Evolutionary conservation across 2,329 filamentous ascomycete genomes (phyloP).

Genomic region (Claviceps lovelessii): DNA sequence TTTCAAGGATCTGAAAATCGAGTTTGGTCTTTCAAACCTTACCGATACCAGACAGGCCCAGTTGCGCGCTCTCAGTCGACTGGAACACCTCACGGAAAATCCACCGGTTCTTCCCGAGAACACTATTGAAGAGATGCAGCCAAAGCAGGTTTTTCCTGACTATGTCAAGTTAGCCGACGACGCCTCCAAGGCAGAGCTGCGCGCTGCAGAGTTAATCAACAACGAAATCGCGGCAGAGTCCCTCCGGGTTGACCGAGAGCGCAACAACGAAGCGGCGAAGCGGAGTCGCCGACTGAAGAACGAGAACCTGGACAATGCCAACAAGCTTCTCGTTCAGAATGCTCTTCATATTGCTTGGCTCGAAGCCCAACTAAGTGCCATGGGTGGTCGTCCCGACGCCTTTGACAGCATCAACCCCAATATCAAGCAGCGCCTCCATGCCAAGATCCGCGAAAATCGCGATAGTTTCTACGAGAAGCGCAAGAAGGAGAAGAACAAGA

Average conservation of each 20-base stretch:
- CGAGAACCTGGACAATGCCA: slow-evolving; percentile 5
- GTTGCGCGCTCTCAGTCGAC: background rate
- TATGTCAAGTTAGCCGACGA: slow-evolving; percentile 9
- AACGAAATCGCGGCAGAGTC: slow-evolving; percentile 14
- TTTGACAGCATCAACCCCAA: background rate
- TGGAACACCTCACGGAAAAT: background rate
- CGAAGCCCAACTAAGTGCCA: background rate
- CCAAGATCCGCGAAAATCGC: background rate
- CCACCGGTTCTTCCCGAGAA: slow-evolving; percentile 17
- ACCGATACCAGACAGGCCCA: background rate
- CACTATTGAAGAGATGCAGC: slow-evolving; percentile 12
- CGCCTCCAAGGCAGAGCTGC: background rate
- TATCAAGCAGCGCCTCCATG: background rate
- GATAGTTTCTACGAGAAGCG: slow-evolving; percentile 1
- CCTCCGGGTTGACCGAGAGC: slow-evolving; percentile 14
- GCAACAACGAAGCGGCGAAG: slow-evolving; percentile 26
- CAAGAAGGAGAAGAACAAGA: background rate
- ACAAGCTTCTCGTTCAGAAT: slow-evolving; percentile 5
- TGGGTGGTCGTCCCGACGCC: slow-evolving; percentile 1
- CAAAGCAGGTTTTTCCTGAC: slow-evolving; percentile 12
- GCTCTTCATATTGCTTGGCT: slow-evolving; percentile 5
- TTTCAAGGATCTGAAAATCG: background rate
- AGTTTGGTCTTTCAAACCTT: background rate
- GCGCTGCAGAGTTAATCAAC: slow-evolving; percentile 10
- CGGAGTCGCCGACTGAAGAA: slow-evolving; percentile 17